Conservation (phyloP, 225 moss, liverwort and hornwort genomes). For the Pseudoscleropodium purum region DNA sequence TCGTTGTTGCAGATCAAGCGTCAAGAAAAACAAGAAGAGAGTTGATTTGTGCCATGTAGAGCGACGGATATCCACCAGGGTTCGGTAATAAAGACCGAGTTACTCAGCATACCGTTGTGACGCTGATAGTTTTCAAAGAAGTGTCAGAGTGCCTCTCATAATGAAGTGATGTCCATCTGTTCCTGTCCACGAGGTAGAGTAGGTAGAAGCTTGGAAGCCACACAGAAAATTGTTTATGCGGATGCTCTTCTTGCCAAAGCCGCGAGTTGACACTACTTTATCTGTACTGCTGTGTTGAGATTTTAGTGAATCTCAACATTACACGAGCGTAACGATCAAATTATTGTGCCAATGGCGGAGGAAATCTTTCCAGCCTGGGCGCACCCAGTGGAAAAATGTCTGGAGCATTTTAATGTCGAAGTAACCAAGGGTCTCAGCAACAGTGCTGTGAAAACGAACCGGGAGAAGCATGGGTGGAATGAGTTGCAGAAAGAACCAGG, state of each 20-base stretch:
- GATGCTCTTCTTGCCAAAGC: background rate
- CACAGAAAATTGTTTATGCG: background rate
- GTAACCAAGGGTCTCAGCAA: constrained; percentile 41
- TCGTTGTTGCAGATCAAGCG: background rate
- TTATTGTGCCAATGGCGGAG: constrained; percentile 26
- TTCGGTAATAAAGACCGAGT: background rate
- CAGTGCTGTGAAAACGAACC: constrained; percentile 23
- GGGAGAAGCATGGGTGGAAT: constrained; percentile 65
- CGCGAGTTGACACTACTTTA: background rate
- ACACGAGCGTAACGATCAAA: background rate
- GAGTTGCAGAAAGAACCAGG: constrained; percentile 72
- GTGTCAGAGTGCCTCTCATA: background rate
- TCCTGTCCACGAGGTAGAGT: background rate
- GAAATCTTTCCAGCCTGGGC: constrained; percentile 67
- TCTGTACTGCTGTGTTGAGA: background rate
- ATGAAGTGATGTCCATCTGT: constrained; percentile 9
- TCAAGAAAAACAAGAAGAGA: background rate
- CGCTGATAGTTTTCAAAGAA: background rate
- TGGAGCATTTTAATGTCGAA: constrained; percentile 61
- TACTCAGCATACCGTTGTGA: background rate
- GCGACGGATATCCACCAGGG: background rate
- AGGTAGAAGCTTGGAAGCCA: constrained; percentile 9
- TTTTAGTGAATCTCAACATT: background rate
- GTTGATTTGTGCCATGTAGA: background rate
- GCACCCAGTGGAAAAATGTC: constrained; percentile 36